Percentiles rank a stretch among this genome's conserved stretches.
These are phyloP conservation scores for Panus rudis DNA, from an alignment of 768 basidiomycete species.

Conservation along the genomic window DNA sequence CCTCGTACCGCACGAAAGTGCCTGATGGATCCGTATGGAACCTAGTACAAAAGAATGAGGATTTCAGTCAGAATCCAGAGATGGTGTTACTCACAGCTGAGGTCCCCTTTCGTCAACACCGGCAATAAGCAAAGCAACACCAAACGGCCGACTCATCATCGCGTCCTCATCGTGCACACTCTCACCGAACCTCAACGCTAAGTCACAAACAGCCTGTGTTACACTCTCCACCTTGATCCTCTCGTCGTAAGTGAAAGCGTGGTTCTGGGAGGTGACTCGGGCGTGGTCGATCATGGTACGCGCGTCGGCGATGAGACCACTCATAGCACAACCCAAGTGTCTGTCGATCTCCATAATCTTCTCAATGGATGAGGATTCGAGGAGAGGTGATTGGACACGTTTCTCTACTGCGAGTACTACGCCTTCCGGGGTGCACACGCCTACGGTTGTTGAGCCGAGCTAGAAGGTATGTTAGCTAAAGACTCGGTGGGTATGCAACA, in stretches of 20 bases:
- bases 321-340: slow-evolving; percentile 98
- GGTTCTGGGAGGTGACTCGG: slow-evolving; percentile 92
- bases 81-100: slow-evolving; percentile 63
- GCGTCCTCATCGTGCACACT: slow-evolving; percentile 98
- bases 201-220: slow-evolving; percentile 96
- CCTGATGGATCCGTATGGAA: slow-evolving; percentile 99
- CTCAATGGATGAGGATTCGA: slow-evolving; percentile 94
- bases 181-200: slow-evolving; percentile 95
- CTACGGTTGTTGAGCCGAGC: slow-evolving; percentile 98
- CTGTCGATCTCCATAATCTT: slow-evolving; percentile 99
- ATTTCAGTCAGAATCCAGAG: background rate
- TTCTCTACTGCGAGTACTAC: slow-evolving; percentile 96
- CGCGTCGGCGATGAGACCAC: slow-evolving; percentile 93
- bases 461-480: slow-evolving; percentile 25
- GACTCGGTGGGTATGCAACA: background rate
- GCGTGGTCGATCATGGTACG: slow-evolving; percentile 99
- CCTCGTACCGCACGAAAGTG: slow-evolving; percentile 93
- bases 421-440: slow-evolving; percentile 85
- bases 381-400: slow-evolving; percentile 92
- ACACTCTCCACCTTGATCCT: slow-evolving; percentile 95
- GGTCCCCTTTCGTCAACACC: slow-evolving; percentile 94
- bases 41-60: slow-evolving; percentile 33
- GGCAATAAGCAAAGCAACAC: slow-evolving; percentile 95
- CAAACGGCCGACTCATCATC: slow-evolving; percentile 99
- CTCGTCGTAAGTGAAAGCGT: slow-evolving; percentile 96